phyloP scores from a whole-genome alignment of 2,329 filamentous ascomycete genomes.

The Ophiognomonia clavigignenti-juglandacearum region DNA sequence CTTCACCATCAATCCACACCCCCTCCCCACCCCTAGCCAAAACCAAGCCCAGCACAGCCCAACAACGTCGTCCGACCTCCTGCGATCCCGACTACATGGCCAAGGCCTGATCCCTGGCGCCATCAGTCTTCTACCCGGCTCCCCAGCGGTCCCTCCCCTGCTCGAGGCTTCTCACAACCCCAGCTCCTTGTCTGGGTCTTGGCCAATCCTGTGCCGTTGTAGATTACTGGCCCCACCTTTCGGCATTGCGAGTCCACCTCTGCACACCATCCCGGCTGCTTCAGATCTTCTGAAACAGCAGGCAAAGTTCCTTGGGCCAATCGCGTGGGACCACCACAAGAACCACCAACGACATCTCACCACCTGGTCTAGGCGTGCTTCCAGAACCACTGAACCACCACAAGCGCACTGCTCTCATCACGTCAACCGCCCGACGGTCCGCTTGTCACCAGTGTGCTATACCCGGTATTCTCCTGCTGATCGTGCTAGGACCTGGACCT shows the following conservation, averaged over 20 bases:
- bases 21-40: no score
- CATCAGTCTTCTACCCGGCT: not conserved
- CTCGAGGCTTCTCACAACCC: not conserved
- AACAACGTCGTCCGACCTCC: slow-evolving; percentile 9
- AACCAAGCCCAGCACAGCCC: slow-evolving; percentile 1
- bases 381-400: no score
- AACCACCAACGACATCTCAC: not conserved
- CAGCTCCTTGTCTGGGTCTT: slow-evolving; percentile 2
- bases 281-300: slow-evolving; percentile 17
- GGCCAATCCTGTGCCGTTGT: not conserved
- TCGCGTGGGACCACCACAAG: not conserved
- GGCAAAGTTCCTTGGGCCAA: not conserved
- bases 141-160: not conserved
- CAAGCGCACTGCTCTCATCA: no score
- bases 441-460: not conserved
- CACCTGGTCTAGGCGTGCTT: not conserved
- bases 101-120: not conserved
- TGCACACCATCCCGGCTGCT: slow-evolving; percentile 7
- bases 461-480: not conserved
- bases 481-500: no score
- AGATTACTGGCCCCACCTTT: not conserved
- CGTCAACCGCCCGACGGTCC: not conserved
- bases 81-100: not conserved
- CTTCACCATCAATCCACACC: not conserved
- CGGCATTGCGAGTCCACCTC: slow-evolving; percentile 2